A percentile compares a stretch with the other conserved stretches of the same genome.
Evolutionary conservation across 768 basidiomycete genomes (phyloP).

Genomic region (Chlorophyllum brunneum): DNA sequence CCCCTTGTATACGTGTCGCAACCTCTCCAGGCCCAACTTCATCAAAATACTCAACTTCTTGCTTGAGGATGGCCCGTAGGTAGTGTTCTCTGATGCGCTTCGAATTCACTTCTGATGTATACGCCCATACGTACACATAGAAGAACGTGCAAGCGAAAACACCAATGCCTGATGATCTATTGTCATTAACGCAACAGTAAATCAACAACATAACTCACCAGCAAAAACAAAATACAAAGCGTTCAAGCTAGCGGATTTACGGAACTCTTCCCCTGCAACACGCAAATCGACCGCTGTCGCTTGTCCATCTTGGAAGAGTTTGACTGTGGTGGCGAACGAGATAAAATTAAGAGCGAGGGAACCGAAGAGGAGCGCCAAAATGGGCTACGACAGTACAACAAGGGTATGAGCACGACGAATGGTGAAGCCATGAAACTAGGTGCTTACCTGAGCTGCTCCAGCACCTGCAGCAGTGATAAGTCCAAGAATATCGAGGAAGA

Average conservation of each 20-base stretch:
- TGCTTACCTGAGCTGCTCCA: constrained; percentile 65
- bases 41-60: constrained; percentile 81
- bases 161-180: constrained; percentile 28
- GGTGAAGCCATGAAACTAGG: not conserved
- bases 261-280: constrained; percentile 29
- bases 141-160: constrained; percentile 62
- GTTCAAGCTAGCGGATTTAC: constrained; percentile 47
- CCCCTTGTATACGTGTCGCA: constrained; percentile 77
- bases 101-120: constrained; percentile 61
- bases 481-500: constrained; percentile 57
- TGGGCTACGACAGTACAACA: constrained; percentile 37
- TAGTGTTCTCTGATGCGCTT: constrained; percentile 79
- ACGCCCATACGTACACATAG: constrained; percentile 58
- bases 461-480: constrained; percentile 59
- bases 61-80: constrained; percentile 65
- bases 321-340: constrained; percentile 34
- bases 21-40: constrained; percentile 83
- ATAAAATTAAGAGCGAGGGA: constrained; percentile 64
- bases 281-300: constrained; percentile 22
- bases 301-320: constrained; percentile 18
- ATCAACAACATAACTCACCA: constrained; percentile 67
- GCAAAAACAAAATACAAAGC: constrained; percentile 57
- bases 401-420: not conserved
- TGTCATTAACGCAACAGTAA: not conserved
- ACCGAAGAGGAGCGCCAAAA: constrained; percentile 76